phyloP scores from a whole-genome alignment of 495 filamentous ascomycete species.

The Penicillium ochrochloron region DNA sequence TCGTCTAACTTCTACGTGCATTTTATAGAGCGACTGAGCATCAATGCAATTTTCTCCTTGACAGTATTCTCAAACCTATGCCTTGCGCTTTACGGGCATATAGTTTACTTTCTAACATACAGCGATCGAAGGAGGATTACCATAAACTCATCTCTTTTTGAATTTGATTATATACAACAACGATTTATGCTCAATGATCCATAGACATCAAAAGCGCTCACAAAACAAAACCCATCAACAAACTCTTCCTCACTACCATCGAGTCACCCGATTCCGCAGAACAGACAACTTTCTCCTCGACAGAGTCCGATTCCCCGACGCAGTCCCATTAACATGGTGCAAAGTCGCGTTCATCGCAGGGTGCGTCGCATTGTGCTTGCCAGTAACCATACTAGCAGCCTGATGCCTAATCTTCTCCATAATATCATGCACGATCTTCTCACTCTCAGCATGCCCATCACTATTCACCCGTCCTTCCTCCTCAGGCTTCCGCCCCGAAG shows the following conservation, averaged over 20 bases:
- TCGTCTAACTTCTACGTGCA: constrained; percentile 9
- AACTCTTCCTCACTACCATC: constrained; percentile 15
- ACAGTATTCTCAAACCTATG: neutral
- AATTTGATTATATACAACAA: neutral
- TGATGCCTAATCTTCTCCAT: constrained; percentile 29
- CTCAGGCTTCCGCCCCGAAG: constrained; percentile 23
- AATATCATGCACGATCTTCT: constrained; percentile 25
- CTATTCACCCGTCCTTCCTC: constrained; percentile 30
- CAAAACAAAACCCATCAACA: neutral
- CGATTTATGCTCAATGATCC: neutral
- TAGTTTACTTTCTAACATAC: too few relatives aligned
- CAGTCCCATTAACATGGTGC: constrained; percentile 27
- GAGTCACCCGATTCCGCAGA: constrained; percentile 26
- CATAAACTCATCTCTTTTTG: neutral
- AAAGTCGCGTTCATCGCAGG: constrained; percentile 17
- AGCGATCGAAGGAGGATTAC: neutral
- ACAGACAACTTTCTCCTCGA: constrained; percentile 30
- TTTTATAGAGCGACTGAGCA: constrained; percentile 18
- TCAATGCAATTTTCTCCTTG: neutral
- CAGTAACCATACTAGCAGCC: constrained; percentile 20
- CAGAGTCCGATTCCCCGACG: constrained; percentile 22
- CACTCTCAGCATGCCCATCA: constrained; percentile 33
- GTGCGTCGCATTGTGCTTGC: constrained; percentile 24
- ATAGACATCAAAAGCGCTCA: constrained; percentile 3
- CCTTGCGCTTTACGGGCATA: neutral